phyloP scores from a whole-genome alignment of 148 eudicot species.

The Fallopia convolvulus region DNA sequence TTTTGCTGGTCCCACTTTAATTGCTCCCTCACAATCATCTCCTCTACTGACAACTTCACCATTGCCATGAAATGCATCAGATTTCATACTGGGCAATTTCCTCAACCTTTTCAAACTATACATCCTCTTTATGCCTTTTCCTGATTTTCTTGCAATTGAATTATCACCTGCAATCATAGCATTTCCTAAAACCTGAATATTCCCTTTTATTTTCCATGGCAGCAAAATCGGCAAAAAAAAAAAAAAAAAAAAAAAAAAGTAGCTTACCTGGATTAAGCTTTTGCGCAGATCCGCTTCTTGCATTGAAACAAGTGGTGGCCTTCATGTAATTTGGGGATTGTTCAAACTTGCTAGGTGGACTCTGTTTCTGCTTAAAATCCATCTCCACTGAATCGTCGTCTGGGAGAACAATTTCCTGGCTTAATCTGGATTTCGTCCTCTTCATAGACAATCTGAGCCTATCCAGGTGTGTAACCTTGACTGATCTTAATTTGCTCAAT shows the following conservation, averaged over 20 bases:
- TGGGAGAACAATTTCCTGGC: constrained; percentile 3
- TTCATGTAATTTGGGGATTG: constrained; percentile 37
- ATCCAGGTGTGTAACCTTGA: constrained; percentile 43
- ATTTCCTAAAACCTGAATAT: neutral
- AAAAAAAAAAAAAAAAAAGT: neutral
- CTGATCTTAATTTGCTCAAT: constrained; percentile 46
- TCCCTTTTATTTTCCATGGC: neutral
- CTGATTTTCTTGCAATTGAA: constrained; percentile 15
- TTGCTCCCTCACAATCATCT: constrained; percentile 27
- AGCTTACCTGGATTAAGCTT: constrained; percentile 20
- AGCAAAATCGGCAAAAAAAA: neutral
- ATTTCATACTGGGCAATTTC: constrained; percentile 28
- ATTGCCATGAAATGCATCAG: constrained; percentile 15
- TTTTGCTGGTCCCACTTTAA: constrained; percentile 17
- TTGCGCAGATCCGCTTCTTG: constrained; percentile 29
- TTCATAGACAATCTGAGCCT: constrained; percentile 31
- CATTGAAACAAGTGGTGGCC: constrained; percentile 37
- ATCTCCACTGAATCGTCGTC: constrained; percentile 23
- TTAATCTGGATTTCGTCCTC: constrained; percentile 23
- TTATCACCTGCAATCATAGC: constrained; percentile 13
- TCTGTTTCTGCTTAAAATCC: neutral
- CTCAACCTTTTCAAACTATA: constrained; percentile 22
- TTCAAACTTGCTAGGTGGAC: neutral
- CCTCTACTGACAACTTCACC: constrained; percentile 21
- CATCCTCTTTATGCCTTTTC: constrained; percentile 22